These are phyloP conservation scores for Neurospora sp. DNA, from an alignment of 2,329 filamentous ascomycete genomes.

Conservation along the genomic window DNA sequence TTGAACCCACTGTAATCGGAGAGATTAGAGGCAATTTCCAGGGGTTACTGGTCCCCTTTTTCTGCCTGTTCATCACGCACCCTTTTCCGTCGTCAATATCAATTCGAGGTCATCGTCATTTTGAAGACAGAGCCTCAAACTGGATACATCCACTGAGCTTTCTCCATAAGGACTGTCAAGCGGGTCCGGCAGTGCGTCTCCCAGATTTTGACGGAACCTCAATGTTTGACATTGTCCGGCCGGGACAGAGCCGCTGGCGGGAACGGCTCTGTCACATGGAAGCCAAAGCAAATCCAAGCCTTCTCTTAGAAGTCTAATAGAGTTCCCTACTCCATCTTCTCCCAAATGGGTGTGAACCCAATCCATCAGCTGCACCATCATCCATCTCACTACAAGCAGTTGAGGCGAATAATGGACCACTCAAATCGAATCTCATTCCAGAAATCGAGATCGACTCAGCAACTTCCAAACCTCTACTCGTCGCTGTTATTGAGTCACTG, in stretches of 20 bases:
- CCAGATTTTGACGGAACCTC: neutral
- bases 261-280: neutral
- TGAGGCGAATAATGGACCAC: neutral
- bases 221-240: neutral
- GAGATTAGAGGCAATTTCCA: neutral
- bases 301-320: too few species aligned
- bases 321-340: neutral
- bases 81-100: neutral
- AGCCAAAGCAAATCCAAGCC: neutral
- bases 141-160: neutral
- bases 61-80: neutral
- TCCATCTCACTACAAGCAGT: neutral
- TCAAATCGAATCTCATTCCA: neutral
- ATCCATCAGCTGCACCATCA: neutral
- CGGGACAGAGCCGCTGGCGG: neutral
- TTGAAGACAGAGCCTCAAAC: neutral
- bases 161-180: neutral
- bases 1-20: neutral
- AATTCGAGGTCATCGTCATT: neutral
- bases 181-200: neutral
- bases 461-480: too few species aligned
- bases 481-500: neutral
- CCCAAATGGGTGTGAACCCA: neutral
- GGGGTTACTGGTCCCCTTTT: neutral
- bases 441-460: neutral